Percentiles rank a stretch among this genome's conserved stretches.
Conservation (phyloP, 2,329 filamentous ascomycete species). For the Lasiodiplodia gonubiensis region DNA sequence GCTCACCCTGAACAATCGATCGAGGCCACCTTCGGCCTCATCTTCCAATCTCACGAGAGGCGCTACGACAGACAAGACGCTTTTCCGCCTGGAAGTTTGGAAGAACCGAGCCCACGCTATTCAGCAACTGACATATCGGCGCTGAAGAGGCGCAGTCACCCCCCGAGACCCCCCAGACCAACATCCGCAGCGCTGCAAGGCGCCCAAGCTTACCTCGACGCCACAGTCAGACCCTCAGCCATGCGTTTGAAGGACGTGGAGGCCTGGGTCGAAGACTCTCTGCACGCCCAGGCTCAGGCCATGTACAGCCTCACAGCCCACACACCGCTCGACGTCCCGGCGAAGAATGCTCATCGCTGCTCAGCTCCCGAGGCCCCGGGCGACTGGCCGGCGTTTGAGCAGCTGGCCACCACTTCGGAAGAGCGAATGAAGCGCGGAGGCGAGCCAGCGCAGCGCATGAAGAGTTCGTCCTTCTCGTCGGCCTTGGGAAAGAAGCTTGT, state of each 20-base stretch:
- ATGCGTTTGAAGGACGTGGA: conserved; percentile 17
- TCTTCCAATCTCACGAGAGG: conserved; percentile 17
- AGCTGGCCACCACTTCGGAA: background rate
- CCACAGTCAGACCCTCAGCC: conserved; percentile 15
- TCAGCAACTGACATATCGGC: background rate
- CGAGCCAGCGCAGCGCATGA: background rate
- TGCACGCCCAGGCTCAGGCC: conserved; percentile 1
- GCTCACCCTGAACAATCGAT: conserved; percentile 13
- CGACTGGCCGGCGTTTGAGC: background rate
- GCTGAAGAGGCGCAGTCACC: background rate
- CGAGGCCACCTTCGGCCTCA: conserved; percentile 19
- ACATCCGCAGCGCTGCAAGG: conserved; percentile 7
- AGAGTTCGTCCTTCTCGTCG: conserved; percentile 17
- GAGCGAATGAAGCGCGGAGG: background rate
- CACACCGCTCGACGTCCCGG: background rate
- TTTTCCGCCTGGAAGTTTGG: background rate
- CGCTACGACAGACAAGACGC: conserved; percentile 20
- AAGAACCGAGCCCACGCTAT: background rate
- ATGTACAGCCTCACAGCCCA: background rate
- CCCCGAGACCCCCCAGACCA: conserved; percentile 9
- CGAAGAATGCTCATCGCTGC: background rate
- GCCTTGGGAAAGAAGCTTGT: conserved; percentile 1
- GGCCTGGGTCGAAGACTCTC: conserved; percentile 20
- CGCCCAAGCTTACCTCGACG: conserved; percentile 9
- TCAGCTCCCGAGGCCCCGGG: background rate